Conservation (phyloP, 495 filamentous ascomycete species). For the Xylaria sp. region DNA sequence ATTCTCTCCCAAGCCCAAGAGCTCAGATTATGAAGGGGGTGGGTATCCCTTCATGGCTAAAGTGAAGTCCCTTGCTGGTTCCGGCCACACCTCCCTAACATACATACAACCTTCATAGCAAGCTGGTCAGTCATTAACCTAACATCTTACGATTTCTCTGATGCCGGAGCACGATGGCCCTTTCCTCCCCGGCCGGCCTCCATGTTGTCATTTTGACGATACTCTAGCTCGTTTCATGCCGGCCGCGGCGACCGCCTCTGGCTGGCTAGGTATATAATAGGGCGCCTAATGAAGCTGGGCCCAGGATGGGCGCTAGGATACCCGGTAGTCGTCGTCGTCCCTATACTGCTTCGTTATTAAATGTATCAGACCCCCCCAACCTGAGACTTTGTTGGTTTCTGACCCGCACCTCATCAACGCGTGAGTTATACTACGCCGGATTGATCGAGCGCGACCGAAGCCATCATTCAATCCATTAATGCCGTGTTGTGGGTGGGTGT, state of each 20-base stretch:
- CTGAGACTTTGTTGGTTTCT: constrained; percentile 18
- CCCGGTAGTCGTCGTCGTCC: background rate
- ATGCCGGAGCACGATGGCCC: no score
- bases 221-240: constrained; percentile 17
- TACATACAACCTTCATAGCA: background rate
- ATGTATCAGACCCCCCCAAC: constrained; percentile 2
- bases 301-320: constrained; percentile 13
- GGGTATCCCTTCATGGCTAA: background rate
- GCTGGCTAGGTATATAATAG: background rate
- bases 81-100: background rate
- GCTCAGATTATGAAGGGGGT: constrained; percentile 3
- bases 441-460: background rate
- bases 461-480: background rate
- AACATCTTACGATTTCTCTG: background rate
- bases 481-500: background rate
- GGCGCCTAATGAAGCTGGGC: constrained; percentile 10
- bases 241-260: constrained; percentile 7
- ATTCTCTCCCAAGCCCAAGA: background rate
- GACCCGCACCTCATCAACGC: constrained; percentile 12
- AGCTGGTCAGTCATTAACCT: background rate
- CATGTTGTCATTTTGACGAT: background rate
- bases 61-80: constrained; percentile 5
- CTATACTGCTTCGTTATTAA: background rate
- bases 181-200: background rate
- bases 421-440: background rate